Base-by-base conservation (phyloP, 805 yeast genomes). In the Sporopachydermia lactativora region DNA sequence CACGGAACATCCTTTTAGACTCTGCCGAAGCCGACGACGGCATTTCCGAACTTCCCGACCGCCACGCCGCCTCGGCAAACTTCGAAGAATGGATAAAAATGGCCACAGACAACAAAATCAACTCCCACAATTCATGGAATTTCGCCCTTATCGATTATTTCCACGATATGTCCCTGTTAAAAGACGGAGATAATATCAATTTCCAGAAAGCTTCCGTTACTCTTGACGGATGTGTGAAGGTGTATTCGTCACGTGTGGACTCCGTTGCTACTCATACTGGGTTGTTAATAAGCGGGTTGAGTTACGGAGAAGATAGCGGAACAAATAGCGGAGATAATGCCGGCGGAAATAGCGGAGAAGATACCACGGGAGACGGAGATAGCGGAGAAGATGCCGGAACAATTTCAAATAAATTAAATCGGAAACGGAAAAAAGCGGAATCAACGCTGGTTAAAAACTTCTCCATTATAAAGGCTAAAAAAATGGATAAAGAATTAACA, bases 201-300 rank as follows among this genome's bases (percentile, higher is more conserved):
- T 70, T 70, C 52, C 88, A 79, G 54, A 71, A 75, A 47, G 89
- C 89, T 0, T 71, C 81, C 1, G 81, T 86, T 1, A 79, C 92
- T 1, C 59, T 81, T 15, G 92, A 81, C 53, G 89, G 92, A 1
- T 81, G 89, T 63, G 83, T 81, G 17, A 80, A 81, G 61, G 78
- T 81, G 41, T 81, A 81, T 51, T 71, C 80, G 6, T 77, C 84
- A n/a, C 64, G 92, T 53, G 82, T 81, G 17, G 92, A 81, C 51
- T 77, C 85, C 0, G 86, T 80, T 1, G 85, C 82, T 4, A 73
- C 76, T 11, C 89, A 81, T 49, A 80, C 88, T 0, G 86, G 88
- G 2, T 72, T 74, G 45, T 58, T 81, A 40, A 55, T 80, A 16
- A 75, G 78, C 57, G 83, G 85, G 4, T 56, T 77, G 41, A 24